Conservation (phyloP, 208 protist species). For the Novymonas esmeraldas region DNA sequence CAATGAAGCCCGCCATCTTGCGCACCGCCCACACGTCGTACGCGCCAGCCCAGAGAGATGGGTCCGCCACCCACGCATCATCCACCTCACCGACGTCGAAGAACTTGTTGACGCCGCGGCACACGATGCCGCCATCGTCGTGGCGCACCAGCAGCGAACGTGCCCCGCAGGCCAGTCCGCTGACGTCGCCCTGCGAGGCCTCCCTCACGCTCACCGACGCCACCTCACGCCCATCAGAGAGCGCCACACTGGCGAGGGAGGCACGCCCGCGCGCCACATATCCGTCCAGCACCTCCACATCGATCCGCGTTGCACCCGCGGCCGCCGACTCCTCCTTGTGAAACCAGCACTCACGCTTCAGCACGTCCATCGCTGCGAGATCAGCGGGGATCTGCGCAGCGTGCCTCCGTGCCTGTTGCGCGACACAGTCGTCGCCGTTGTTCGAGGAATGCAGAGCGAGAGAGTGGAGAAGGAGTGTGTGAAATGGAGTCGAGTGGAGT, state of each 20-base stretch:
- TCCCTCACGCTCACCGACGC: conserved; percentile 79
- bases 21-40: conserved; percentile 67
- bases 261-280: conserved; percentile 46
- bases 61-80: conserved; percentile 37
- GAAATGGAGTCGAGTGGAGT: too few species aligned
- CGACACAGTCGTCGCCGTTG: too few species aligned
- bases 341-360: conserved; percentile 42
- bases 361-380: conserved; percentile 40
- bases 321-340: conserved; percentile 13
- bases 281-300: conserved; percentile 21
- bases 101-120: conserved; percentile 90
- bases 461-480: too few species aligned
- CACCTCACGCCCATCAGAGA: conserved; percentile 33
- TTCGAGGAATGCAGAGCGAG: too few species aligned
- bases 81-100: conserved; percentile 67
- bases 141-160: conserved; percentile 69
- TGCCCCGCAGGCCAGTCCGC: conserved; percentile 72
- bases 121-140: conserved; percentile 54
- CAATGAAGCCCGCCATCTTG: conserved; percentile 90
- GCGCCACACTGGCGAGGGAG: not conserved
- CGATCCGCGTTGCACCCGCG: conserved; percentile 15
- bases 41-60: conserved; percentile 36
- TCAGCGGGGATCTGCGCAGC: too few species aligned
- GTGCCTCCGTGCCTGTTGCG: too few species aligned
- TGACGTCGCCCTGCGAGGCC: conserved; percentile 64